These are phyloP conservation scores for Phytopythium sindhum DNA, from an alignment of 352 stramenopile species.

Conservation along the genomic window DNA sequence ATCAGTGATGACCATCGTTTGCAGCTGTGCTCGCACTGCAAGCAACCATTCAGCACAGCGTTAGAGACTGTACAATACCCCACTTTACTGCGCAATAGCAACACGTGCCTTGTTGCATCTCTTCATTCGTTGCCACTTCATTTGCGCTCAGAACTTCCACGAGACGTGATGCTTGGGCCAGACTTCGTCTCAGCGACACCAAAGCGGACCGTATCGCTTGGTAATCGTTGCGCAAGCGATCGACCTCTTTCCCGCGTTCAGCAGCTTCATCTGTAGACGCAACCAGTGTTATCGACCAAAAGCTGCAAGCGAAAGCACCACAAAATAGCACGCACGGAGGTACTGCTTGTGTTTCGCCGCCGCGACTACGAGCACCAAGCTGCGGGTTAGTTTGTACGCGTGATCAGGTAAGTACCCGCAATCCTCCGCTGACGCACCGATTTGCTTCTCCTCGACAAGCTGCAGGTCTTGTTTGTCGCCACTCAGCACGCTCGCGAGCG, in stretches of 20 bases:
- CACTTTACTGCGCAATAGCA: background rate
- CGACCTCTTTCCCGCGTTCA: slow-evolving; percentile 31
- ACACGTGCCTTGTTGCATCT: background rate
- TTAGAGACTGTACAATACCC: background rate
- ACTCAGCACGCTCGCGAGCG: slow-evolving; percentile 22
- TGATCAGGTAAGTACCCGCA: slow-evolving; percentile 2
- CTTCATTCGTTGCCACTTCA: slow-evolving; percentile 10
- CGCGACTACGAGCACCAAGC: slow-evolving; percentile 21
- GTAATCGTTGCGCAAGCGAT: slow-evolving; percentile 24
- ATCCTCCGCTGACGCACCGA: slow-evolving; percentile 15
- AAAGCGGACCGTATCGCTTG: slow-evolving; percentile 10
- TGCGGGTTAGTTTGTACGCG: background rate
- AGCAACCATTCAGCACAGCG: background rate
- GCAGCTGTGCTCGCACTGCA: slow-evolving; percentile 16
- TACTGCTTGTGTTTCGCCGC: slow-evolving; percentile 41
- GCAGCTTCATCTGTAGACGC: slow-evolving; percentile 26
- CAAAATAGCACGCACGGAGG: slow-evolving; percentile 17
- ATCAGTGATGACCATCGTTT: slow-evolving; percentile 18
- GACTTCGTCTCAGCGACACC: background rate
- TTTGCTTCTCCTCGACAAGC: slow-evolving; percentile 40
- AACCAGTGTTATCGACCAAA: background rate
- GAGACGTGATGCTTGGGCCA: background rate
- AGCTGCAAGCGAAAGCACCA: too few species aligned
- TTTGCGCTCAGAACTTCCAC: background rate
- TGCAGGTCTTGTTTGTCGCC: slow-evolving; percentile 29